Percentiles rank a stretch among this genome's conserved stretches.
Conservation (phyloP, 495 filamentous ascomycete species). For the Neurospora hispaniola region DNA sequence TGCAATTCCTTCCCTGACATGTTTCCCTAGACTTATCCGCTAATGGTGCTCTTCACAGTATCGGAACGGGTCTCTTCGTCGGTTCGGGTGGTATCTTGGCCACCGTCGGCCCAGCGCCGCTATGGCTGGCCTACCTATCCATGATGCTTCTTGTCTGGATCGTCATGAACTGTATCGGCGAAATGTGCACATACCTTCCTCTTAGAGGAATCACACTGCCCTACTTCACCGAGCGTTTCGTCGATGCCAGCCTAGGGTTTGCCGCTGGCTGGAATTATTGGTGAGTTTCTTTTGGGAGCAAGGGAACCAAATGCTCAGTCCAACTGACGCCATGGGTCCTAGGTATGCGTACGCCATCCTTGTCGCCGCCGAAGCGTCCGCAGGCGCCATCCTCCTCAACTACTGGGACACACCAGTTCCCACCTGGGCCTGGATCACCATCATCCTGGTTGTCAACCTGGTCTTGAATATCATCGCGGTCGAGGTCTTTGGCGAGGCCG, state of each 20-base stretch:
- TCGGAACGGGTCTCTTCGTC: conserved; percentile 54
- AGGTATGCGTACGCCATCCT: conserved; percentile 37
- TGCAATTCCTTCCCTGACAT: neutral
- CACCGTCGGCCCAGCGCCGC: conserved; percentile 35
- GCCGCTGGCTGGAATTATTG: conserved; percentile 71
- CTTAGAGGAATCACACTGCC: conserved; percentile 44
- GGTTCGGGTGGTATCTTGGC: conserved; percentile 39
- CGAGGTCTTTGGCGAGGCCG: conserved; percentile 50
- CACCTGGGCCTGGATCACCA: conserved; percentile 49
- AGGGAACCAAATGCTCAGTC: neutral
- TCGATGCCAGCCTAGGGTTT: conserved; percentile 68
- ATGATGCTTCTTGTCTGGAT: conserved; percentile 34
- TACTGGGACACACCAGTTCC: conserved; percentile 45
- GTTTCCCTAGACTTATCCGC: neutral
- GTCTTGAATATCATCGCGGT: conserved; percentile 39
- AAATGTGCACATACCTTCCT: conserved; percentile 54
- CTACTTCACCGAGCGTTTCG: conserved; percentile 61
- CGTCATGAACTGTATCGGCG: conserved; percentile 37
- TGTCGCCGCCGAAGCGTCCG: conserved; percentile 38
- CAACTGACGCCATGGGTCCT: neutral
- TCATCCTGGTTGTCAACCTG: conserved; percentile 35
- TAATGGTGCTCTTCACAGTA: conserved; percentile 19
- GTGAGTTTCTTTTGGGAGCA: conserved; percentile 1
- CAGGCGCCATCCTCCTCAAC: conserved; percentile 41
- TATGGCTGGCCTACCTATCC: conserved; percentile 44